Base-by-base conservation (phyloP, 148 eudicot species). In the Vaccinium corymbosum region DNA sequence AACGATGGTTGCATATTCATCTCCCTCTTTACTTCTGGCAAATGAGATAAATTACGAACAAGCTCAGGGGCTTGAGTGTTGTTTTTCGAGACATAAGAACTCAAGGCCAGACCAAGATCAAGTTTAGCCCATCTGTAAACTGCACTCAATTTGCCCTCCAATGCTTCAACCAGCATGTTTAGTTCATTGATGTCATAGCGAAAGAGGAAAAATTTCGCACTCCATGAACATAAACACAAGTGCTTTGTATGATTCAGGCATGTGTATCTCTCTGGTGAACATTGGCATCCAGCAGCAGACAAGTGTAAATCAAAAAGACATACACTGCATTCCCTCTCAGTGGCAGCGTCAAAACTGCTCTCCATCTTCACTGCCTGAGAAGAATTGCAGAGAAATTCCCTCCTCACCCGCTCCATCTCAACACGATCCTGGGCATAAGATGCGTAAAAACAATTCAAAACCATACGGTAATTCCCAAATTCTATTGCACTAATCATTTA, bases 71-170 rank as follows among this genome's bases (percentile, higher is more conserved):
- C 85, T 81, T 88, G 91, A 59, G 52, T 81, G 50, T 38, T 89
- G 27, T 92, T 93, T 85, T 90, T 93, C 17, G 91, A 88, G 79
- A 89, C 78, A 81, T 86, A 86, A 83, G 98, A 91, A 85, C 93
- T 92, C 80, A 97, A 87, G 38, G 98, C 92, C 62, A 97, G 87
- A 80, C 98, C 97, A 83, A 97, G 94, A 89, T 95, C 94, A 78
- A 87, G 90, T 78, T 92, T 93, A 49, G 98, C 96, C 98, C 98
- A 97, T 90, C 95, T 90, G 89, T 97, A 94, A 73, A 97, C 87
- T 48, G 98, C 92, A 86, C 98, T 94, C 72, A 97, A 85, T 91
- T 97, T 97, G 75, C 99, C 99, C 84, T 97, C 98, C 85, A 97
- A 85, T 84, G 99, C 99, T 89, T 97, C 98, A 88, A 90, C 94